Base-by-base conservation (phyloP, 768 basidiomycete species). In the Butyriboletus loyo region DNA sequence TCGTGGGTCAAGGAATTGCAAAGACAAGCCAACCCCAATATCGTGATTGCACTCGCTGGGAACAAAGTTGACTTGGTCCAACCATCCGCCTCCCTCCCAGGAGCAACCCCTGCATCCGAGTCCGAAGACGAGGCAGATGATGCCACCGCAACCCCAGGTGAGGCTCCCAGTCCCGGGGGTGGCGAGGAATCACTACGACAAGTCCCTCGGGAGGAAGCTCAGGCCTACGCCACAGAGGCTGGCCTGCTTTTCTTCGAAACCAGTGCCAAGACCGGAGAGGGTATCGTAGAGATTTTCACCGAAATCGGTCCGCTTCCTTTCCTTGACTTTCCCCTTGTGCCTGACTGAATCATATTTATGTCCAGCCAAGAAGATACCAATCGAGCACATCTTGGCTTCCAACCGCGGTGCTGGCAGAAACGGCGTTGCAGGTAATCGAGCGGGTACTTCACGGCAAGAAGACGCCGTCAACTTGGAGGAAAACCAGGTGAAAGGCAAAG, bases 1-100 rank as follows among this genome's bases (percentile, higher is more conserved):
- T 93, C 95, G 28, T 99, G 97, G 97, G 94, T 99, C 53, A 98
- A 97, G 76, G 97, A 99, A 73, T 80, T 99, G 22, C 97, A 99
- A 69, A 85, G 97, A 59, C 97, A 99, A 67, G 97, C 97, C 22
- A 97, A 98, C 69, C 95, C 96, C 32, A 98, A 98, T 70, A 98
- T 98, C 66, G 95, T 99, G 67, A 98, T 99, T 63, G 95, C 96
- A 7, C 85, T 99, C 46, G 93, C 92, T 11, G 97, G 97, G 28
- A 99, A 99, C 81, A 98, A 99, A 73, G 82, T 98, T 56, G 87
- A 98, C 75, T 82, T 96, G 57, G 88, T 92, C 25, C 86, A 88
- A 66, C 66, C 84, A 7, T 80, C 87, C 8, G 59, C 79, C 6
- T 76, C 83, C 5, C 75, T 80, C 30, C 63, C 81, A 6, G 73